A percentile compares a stretch with the other conserved stretches of the same genome.
Conservation (phyloP, 2,329 filamentous ascomycete genomes). For the Chlorencoelia australis region DNA sequence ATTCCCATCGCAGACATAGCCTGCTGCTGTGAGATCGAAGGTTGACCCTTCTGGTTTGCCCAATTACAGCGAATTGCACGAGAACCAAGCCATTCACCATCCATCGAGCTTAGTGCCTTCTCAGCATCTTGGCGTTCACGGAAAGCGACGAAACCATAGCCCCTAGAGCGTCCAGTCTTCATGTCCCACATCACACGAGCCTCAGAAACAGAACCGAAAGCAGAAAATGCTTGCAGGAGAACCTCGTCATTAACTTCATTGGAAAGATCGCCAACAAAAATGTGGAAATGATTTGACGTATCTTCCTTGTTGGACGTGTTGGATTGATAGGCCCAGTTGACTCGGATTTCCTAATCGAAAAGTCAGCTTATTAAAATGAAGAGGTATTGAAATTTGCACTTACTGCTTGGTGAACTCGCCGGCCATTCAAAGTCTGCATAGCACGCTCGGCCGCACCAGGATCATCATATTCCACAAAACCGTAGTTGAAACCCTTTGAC, state of each 20-base stretch:
- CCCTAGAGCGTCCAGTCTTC: conserved; percentile 96
- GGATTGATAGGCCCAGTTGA: conserved; percentile 99
- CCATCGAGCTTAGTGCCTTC: conserved; percentile 94
- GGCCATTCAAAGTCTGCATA: conserved; percentile 93
- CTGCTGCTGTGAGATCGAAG: conserved; percentile 95
- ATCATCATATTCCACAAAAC: conserved; percentile 98
- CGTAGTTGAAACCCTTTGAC: conserved; percentile 97
- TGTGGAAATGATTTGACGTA: conserved; percentile 96
- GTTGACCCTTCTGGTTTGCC: conserved; percentile 99
- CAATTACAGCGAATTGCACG: conserved; percentile 98
- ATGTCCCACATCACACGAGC: conserved; percentile 99
- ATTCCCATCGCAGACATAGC: conserved; percentile 96
- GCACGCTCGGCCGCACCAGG: conserved; percentile 92
- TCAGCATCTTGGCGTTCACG: conserved; percentile 88
- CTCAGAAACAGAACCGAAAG: conserved; percentile 91
- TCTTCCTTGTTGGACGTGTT: conserved; percentile 93
- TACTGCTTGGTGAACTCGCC: conserved; percentile 91
- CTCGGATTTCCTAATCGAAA: conserved; percentile 75
- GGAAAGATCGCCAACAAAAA: conserved; percentile 94
- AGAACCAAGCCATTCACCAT: conserved; percentile 97
- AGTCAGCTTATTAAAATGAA: neutral
- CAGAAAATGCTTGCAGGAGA: conserved; percentile 85
- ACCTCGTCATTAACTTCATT: conserved; percentile 99
- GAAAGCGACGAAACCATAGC: conserved; percentile 97
- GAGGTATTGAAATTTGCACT: conserved; percentile 27